Evolutionary conservation across 345 rosid genomes (phyloP), one percentile per base, ranked within the genome.

Genomic region (Hevea brasiliensis): DNA sequence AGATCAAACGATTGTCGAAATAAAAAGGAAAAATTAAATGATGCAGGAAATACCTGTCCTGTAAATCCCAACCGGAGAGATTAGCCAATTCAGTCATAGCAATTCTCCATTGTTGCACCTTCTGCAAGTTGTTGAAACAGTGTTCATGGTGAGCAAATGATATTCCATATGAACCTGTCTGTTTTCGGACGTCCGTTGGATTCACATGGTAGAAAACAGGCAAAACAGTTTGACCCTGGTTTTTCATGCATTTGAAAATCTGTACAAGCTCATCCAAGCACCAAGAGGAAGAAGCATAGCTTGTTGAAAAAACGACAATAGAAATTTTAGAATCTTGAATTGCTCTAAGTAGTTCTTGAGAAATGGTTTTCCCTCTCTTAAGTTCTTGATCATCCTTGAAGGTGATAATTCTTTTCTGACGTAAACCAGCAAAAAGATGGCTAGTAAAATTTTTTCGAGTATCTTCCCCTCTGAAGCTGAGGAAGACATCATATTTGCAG

Each of bases 11-110:
- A n/a, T n/a, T n/a, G n/a, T n/a, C n/a, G n/a, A n/a, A n/a, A n/a
- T n/a, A n/a, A n/a, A n/a, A n/a, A n/a, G n/a, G n/a, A n/a, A n/a
- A n/a, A n/a, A n/a, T n/a, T n/a, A n/a, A n/a, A n/a, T n/a, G n/a
- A n/a, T n/a, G n/a, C n/a, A n/a, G n/a, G n/a, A n/a, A 1, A 10
- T 56, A 70, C 73, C 53, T 70, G 6, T 70, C 65, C 8, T 55
- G 29, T 11, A 23, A 70, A 70, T 63, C 53, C 65, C 71, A 70
- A 9, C 74, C 79, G 23, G 74, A 42, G 10, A 76, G 37, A 76
- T 56, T 63, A 42, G 66, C 66, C 10, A 56, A 73, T 18, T 44
- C 20, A 6, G 79, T 42, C 35, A 63, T 29, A 3, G 74, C 70
- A 29, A 10, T 44, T 44, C 79, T 70, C 79, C 79, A 76, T 15